phyloP scores from a whole-genome alignment of 2,329 filamentous ascomycete genomes.

The Knufia fluminis region DNA sequence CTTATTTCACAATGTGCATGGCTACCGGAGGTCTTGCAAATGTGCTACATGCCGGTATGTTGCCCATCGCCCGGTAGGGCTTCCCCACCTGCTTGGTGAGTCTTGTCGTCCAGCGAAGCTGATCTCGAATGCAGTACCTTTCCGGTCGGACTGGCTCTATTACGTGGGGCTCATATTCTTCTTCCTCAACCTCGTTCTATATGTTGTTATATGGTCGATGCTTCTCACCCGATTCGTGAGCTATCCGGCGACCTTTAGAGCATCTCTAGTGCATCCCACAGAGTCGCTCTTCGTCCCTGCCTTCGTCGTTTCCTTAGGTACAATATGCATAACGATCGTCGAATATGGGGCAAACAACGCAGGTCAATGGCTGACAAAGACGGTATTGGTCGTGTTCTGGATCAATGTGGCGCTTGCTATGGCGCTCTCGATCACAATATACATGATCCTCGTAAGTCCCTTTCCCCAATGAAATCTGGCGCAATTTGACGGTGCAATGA shows the following conservation, averaged over 20 bases:
- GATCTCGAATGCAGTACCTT: slow-evolving; percentile 35
- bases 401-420: slow-evolving; percentile 61
- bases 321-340: slow-evolving; percentile 67
- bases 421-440: slow-evolving; percentile 59
- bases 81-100: slow-evolving; percentile 37
- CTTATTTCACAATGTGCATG: slow-evolving; percentile 66
- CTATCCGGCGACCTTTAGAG: slow-evolving; percentile 60
- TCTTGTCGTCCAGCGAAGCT: slow-evolving; percentile 38
- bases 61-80: slow-evolving; percentile 16
- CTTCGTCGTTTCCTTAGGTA: slow-evolving; percentile 58
- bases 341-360: slow-evolving; percentile 61
- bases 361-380: slow-evolving; percentile 51
- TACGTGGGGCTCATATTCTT: slow-evolving; percentile 54
- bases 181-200: slow-evolving; percentile 55
- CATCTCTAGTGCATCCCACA: slow-evolving; percentile 65
- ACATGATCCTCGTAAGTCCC: slow-evolving; percentile 63
- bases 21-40: slow-evolving; percentile 53
- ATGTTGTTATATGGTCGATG: slow-evolving; percentile 51
- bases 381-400: slow-evolving; percentile 65
- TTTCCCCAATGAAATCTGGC: too few relatives aligned
- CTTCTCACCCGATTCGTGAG: slow-evolving; percentile 60
- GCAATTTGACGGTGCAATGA: too few relatives aligned
- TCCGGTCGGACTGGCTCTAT: slow-evolving; percentile 46
- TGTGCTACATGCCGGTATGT: slow-evolving; percentile 47
- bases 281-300: slow-evolving; percentile 71